Conservation (phyloP, 345 rosid species). For the Heritiera fomes region DNA sequence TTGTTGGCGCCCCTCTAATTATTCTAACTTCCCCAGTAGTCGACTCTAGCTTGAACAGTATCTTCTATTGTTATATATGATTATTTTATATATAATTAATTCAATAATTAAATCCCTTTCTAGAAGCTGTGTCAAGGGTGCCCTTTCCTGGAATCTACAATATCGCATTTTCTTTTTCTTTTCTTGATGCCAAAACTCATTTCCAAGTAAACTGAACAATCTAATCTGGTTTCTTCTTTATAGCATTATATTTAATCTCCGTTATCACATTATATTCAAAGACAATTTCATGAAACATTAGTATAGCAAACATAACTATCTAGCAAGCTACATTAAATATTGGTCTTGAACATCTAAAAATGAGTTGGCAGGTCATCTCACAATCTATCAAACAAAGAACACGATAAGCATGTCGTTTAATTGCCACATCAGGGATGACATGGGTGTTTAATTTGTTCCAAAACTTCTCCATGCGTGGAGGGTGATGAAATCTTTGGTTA, state of each 20-base stretch:
- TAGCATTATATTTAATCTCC: no score
- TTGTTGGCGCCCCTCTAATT: no score
- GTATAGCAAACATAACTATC: background rate
- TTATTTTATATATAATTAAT: no score
- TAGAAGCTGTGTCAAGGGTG: background rate
- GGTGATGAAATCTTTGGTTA: constrained; percentile 16
- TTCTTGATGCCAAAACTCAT: background rate
- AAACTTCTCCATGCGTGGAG: constrained; percentile 6
- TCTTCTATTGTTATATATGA: background rate
- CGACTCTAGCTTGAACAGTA: background rate
- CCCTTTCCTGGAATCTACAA: background rate
- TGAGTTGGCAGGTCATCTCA: background rate
- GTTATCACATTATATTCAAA: no score
- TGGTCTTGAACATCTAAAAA: background rate
- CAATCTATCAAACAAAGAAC: background rate
- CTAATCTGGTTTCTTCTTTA: no score
- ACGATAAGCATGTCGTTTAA: constrained; percentile 16
- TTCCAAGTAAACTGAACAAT: no score
- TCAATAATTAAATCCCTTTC: background rate
- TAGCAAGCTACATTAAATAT: background rate
- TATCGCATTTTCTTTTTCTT: no score
- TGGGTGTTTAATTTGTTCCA: background rate
- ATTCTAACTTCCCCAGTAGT: no score
- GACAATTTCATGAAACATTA: no score
- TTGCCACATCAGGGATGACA: constrained; percentile 17